These are phyloP conservation scores for Trametes gibbosa DNA, from an alignment of 768 basidiomycete species.

Conservation along the genomic window DNA sequence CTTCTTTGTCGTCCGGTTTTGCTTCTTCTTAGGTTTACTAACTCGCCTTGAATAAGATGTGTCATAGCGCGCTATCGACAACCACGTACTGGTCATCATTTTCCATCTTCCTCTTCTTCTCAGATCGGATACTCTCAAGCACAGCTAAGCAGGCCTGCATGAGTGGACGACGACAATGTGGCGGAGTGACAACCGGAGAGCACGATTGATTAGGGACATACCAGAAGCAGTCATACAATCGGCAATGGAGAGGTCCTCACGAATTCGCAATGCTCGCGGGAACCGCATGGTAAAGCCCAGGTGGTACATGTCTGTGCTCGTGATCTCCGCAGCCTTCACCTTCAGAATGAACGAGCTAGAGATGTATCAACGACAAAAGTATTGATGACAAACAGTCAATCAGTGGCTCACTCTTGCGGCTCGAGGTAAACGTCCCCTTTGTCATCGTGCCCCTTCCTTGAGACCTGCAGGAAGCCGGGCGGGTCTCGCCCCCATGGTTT, in stretches of 20 bases:
- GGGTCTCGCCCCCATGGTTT: slow-evolving; percentile 75
- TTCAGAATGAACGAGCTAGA: slow-evolving; percentile 90
- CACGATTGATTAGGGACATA: slow-evolving; percentile 24
- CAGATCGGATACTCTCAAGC: slow-evolving; percentile 56
- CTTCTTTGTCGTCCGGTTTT: slow-evolving; percentile 52
- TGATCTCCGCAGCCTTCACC: slow-evolving; percentile 93
- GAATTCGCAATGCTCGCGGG: slow-evolving; percentile 77
- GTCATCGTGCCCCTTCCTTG: slow-evolving; percentile 65
- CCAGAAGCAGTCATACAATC: slow-evolving; percentile 76
- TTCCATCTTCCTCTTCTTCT: slow-evolving; percentile 76
- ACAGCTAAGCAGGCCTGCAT: slow-evolving; percentile 40
- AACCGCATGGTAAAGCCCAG: slow-evolving; percentile 92
- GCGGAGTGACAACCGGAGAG: neutral
- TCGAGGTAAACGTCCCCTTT: slow-evolving; percentile 90
- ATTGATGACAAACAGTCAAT: neutral
- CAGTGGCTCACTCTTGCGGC: slow-evolving; percentile 69
- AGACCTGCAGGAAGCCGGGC: slow-evolving; percentile 64
- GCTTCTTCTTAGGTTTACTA: slow-evolving; percentile 53
- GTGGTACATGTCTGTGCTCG: slow-evolving; percentile 61
- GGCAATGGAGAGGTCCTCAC: slow-evolving; percentile 69
- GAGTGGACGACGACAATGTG: too few species aligned
- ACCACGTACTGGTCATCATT: slow-evolving; percentile 47
- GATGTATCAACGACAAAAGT: neutral
- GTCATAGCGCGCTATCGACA: neutral
- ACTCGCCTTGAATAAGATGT: neutral